Evolutionary conservation across 768 basidiomycete genomes (phyloP), one percentile per base, ranked within the genome.

Genomic region (Cystobasidiopsis lactophilus): DNA sequence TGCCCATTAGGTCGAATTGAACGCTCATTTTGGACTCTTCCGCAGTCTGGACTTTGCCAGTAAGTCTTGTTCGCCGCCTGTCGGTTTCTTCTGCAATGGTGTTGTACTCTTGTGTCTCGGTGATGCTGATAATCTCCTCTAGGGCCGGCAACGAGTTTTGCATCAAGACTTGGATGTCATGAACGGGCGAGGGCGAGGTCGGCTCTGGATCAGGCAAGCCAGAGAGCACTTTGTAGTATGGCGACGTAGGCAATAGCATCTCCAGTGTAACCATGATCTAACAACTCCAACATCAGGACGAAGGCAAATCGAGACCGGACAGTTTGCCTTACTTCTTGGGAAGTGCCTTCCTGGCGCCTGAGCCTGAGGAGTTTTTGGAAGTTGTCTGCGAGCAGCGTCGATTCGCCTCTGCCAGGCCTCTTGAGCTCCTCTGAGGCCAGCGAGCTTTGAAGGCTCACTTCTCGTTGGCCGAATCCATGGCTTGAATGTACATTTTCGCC

Each of bases 1-100:
- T 58, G 33, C 16, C 62, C 62, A 40, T 62, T 54, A 40, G 59
- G 38, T 9, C 62, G 44, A 52, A 63, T 62, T 13, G 55, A 53
- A 44, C 63, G 53, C 7, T 58, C 56, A 57, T 59, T n/a, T 61
- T 49, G 24, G 59, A 60, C 46, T 56, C 62, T 9, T 58, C 62
- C 2, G 62, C 62, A 0, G 54, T 58, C 21, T 57, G 40, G 0
- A 59, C 54, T 5, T 53, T 57, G 0, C 59, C 59, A 9, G 77
- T 78, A 14, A 98, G 70, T 21, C 93, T 74, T 57, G 73, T 80
- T 41, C 88, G 73, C 16, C 85, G 76, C 58, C 75, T 83, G 27
- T 78, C 74, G 37, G 91, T 72, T 63, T 93, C 85, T 52, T 69
- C 76, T 45, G 73, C 73, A 43, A 79, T 67, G 1, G 63, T 64